Conservation (phyloP, 805 yeast species). For the Debaryomyces prosopidis region DNA sequence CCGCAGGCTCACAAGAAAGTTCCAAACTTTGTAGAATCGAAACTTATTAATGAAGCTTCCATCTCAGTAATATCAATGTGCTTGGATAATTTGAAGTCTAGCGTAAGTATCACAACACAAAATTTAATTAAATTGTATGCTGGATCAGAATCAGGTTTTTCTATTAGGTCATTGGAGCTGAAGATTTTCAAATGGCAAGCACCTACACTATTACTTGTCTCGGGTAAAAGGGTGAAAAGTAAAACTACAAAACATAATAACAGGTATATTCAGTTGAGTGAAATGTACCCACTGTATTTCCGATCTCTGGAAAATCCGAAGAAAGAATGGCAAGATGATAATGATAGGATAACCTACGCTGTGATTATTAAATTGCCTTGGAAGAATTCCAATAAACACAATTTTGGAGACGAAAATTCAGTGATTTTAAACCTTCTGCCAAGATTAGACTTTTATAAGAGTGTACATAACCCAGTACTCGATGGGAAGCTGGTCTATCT, state of each 20-base stretch:
- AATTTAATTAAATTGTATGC: constrained; percentile 62
- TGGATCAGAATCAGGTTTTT: constrained; percentile 80
- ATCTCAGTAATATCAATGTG: constrained; percentile 40
- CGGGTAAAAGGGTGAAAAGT: constrained; percentile 55
- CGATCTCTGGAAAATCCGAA: constrained; percentile 22
- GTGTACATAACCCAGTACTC: constrained; percentile 31
- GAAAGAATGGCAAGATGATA: constrained; percentile 37
- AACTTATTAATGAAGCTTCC: constrained; percentile 41
- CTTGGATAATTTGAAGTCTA: constrained; percentile 20
- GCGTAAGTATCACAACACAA: constrained; percentile 41
- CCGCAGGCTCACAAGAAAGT: not conserved
- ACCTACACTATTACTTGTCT: constrained; percentile 70
- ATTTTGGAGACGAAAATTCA: constrained; percentile 65
- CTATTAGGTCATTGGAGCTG: constrained; percentile 82
- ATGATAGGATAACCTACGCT: constrained; percentile 56
- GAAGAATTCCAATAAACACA: constrained; percentile 67
- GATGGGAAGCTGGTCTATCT: constrained; percentile 55
- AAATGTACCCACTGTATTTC: constrained; percentile 45
- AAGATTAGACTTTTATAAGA: constrained; percentile 50
- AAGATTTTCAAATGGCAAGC: constrained; percentile 89
- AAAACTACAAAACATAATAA: constrained; percentile 38
- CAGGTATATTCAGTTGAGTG: constrained; percentile 52
- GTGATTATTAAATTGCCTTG: constrained; percentile 72
- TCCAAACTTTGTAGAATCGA: constrained; percentile 25
- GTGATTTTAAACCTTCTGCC: constrained; percentile 71